Evolutionary conservation across 805 yeast species (phyloP).

Genomic region (Nakazawaea wickerhamii): DNA sequence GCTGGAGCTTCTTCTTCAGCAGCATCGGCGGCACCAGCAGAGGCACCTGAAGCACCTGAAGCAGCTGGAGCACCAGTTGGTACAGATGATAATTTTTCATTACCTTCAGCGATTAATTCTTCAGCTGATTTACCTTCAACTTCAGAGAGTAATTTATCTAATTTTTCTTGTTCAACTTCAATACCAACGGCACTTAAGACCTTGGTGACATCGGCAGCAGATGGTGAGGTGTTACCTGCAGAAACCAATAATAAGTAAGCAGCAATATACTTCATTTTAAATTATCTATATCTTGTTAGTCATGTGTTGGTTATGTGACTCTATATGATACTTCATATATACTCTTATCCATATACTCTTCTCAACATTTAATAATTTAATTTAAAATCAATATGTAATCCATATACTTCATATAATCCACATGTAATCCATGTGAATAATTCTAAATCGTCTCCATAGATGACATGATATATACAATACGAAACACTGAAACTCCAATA

Average conservation of each 20-base stretch:
- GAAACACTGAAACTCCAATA: too few species aligned
- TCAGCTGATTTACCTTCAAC: conserved; percentile 71
- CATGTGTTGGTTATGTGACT: not conserved
- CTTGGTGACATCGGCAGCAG: conserved; percentile 69
- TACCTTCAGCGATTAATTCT: conserved; percentile 77
- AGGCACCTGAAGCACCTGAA: conserved; percentile 50
- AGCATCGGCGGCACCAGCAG: conserved; percentile 48
- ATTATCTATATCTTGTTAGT: not conserved
- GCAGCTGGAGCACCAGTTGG: conserved; percentile 82
- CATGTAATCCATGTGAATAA: too few species aligned
- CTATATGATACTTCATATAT: too few species aligned
- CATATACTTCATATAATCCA: too few species aligned
- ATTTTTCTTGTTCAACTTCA: conserved; percentile 75
- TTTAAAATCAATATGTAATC: too few species aligned
- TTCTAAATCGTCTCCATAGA: too few species aligned
- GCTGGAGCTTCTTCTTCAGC: conserved; percentile 54
- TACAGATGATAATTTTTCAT: conserved; percentile 72
- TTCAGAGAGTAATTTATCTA: conserved; percentile 65
- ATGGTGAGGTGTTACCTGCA: conserved; percentile 82
- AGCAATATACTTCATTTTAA: conserved; percentile 80
- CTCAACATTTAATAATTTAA: not conserved
- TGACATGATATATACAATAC: too few species aligned
- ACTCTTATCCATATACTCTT: not conserved
- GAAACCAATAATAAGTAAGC: conserved; percentile 86
- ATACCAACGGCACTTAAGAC: conserved; percentile 72